Evolutionary conservation across 2,329 filamentous ascomycete genomes (phyloP), one percentile per base, ranked within the genome.

Genomic region (Xylariaceae sp.): DNA sequence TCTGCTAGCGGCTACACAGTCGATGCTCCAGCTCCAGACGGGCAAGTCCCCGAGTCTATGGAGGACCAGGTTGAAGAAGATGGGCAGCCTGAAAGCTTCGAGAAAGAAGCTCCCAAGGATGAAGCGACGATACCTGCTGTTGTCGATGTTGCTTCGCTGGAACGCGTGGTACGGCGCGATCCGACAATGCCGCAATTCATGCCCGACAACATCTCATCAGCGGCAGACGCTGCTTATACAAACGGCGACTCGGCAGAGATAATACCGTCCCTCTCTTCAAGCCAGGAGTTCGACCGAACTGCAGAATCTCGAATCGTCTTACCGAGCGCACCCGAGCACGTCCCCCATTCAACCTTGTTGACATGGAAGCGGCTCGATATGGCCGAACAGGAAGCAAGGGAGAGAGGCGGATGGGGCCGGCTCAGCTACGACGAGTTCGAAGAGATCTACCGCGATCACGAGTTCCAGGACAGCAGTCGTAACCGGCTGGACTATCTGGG

Each of bases 341-440:
- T 62, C 21, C 37, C 56, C 13, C 55, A 46, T 33, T 42, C 49
- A 8, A 64, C 53, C 19, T 53, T 77, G 12, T 45, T 61, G 17
- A 50, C 59, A 18, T 76, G 68, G 68, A 74, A 70, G 49, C 55
- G 58, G 18, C 63, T 89, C 6, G 77, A 82, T 45, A 54, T 70
- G 12, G 72, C 80, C 1, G 84, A 92, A 51, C 63, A 69, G 23
- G 78, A 88, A 53, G 80, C 85, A 2, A 68, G 68, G 36, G 64
- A 70, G 37, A 71, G 86, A 17, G 86, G 83, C n/a, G 89, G 88
- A 1, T 83, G 79, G 60, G 90, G 87, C 1, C 76, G 79, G 51
- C 64, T 96, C 30, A 83, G 63, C 51, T 89, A 80, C 44, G 69
- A 73, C 1, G 92, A 96, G 58, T 93, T 96, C 58, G 79, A 85